Evolutionary conservation across 2,329 filamentous ascomycete species (phyloP).

Genomic region (Fusarium sp.): DNA sequence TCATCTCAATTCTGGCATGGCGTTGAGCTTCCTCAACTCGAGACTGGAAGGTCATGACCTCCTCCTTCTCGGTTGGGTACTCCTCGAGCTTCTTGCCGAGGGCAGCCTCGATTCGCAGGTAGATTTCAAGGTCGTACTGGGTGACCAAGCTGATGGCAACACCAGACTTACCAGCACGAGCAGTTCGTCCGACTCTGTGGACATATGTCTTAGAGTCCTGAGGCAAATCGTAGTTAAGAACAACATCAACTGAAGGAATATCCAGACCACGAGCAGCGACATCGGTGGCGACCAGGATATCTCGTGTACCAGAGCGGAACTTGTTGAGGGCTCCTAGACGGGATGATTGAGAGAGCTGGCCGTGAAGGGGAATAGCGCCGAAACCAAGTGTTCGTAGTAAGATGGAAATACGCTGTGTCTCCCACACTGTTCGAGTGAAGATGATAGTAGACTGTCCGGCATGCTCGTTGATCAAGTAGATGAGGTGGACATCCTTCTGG

Average conservation of each 20-base stretch:
- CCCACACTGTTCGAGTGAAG: slow-evolving; percentile 92
- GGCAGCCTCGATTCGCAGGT: slow-evolving; percentile 82
- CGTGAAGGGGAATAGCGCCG: slow-evolving; percentile 91
- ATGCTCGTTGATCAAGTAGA: slow-evolving; percentile 88
- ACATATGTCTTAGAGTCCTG: slow-evolving; percentile 91
- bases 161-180: slow-evolving; percentile 86
- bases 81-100: slow-evolving; percentile 81
- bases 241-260: slow-evolving; percentile 89
- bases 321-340: slow-evolving; percentile 91
- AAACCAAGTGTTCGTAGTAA: slow-evolving; percentile 87
- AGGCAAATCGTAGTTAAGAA: slow-evolving; percentile 88
- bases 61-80: slow-evolving; percentile 79
- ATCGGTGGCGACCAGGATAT: slow-evolving; percentile 92
- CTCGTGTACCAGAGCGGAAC: slow-evolving; percentile 82
- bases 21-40: slow-evolving; percentile 87
- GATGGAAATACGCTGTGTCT: slow-evolving; percentile 87
- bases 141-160: slow-evolving; percentile 85
- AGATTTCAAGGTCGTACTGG: slow-evolving; percentile 88
- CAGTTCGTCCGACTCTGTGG: slow-evolving; percentile 88
- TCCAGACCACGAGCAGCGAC: slow-evolving; percentile 94
- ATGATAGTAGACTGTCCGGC: slow-evolving; percentile 88
- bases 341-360: slow-evolving; percentile 87
- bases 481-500: slow-evolving; percentile 90
- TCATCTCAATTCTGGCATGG: slow-evolving; percentile 83
- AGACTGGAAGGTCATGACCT: slow-evolving; percentile 83